Evolutionary conservation across 805 yeast genomes (phyloP).

Genomic region (Hermanozyma aechmeae): DNA sequence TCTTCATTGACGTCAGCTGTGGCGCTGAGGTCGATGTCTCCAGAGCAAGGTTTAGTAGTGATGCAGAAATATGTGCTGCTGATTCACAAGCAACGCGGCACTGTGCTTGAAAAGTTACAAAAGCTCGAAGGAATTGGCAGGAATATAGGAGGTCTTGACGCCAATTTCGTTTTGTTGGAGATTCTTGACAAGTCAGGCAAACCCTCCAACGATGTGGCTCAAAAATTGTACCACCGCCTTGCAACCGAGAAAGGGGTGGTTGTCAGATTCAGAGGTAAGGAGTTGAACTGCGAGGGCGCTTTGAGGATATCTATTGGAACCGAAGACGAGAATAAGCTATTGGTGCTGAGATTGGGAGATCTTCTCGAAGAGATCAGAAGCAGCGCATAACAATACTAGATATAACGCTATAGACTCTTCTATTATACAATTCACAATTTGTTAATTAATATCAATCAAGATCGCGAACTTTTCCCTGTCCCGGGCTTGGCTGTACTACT

Average conservation of each 20-base stretch:
- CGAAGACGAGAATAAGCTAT: constrained; percentile 51
- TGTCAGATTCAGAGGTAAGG: constrained; percentile 85
- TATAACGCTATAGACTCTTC: no score
- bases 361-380: constrained; percentile 10
- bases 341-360: constrained; percentile 41
- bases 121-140: constrained; percentile 57
- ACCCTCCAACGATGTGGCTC: constrained; percentile 65
- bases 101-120: constrained; percentile 45
- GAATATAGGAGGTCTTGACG: constrained; percentile 74
- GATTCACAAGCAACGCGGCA: constrained; percentile 46
- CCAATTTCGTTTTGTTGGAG: constrained; percentile 77
- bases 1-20: constrained; percentile 70
- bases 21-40: constrained; percentile 63
- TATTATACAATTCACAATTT: no score
- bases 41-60: constrained; percentile 38
- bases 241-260: constrained; percentile 75
- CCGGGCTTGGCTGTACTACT: no score
- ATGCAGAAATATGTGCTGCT: constrained; percentile 49
- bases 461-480: no score
- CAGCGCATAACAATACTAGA: no score
- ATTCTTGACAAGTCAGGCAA: constrained; percentile 50
- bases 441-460: no score
- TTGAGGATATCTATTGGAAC: constrained; percentile 87
- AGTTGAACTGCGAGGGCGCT: constrained; percentile 82
- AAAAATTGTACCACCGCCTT: constrained; percentile 51